These are phyloP conservation scores for Falciphora oryzae DNA, from an alignment of 2,329 filamentous ascomycete species.

Conservation along the genomic window DNA sequence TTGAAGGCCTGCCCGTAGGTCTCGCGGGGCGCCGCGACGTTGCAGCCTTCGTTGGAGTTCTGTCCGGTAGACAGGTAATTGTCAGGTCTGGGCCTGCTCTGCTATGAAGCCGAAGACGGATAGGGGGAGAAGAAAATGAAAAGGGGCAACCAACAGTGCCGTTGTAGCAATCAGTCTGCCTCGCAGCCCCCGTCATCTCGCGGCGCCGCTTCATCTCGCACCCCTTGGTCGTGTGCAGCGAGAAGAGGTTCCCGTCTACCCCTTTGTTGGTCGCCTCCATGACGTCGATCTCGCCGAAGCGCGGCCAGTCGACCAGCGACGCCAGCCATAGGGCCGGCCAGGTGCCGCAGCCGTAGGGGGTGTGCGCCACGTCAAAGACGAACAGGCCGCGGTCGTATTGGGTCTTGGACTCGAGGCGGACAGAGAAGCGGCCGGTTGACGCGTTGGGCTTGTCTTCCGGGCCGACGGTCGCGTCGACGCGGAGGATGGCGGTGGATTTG, in stretches of 20 bases:
- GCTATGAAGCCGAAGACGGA: background rate
- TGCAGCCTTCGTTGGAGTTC: slow-evolving; percentile 52
- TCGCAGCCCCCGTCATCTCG: slow-evolving; percentile 41
- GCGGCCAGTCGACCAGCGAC: slow-evolving; percentile 50
- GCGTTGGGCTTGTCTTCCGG: slow-evolving; percentile 41
- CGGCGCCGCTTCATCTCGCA: slow-evolving; percentile 46
- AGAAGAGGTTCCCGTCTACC: slow-evolving; percentile 50
- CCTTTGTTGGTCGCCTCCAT: slow-evolving; percentile 53
- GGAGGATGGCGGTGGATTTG: slow-evolving; percentile 45
- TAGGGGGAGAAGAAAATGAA: background rate
- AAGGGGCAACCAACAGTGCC: slow-evolving; percentile 5
- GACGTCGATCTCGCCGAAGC: slow-evolving; percentile 59
- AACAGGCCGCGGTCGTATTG: slow-evolving; percentile 60
- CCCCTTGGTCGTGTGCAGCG: slow-evolving; percentile 48
- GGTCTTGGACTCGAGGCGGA: slow-evolving; percentile 55
- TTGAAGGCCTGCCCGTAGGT: slow-evolving; percentile 51
- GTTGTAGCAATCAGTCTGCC: slow-evolving; percentile 44
- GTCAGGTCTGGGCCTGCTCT: background rate
- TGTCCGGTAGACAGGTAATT: too few species aligned
- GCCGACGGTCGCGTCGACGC: slow-evolving; percentile 54
- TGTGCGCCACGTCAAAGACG: slow-evolving; percentile 60
- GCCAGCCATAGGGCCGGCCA: slow-evolving; percentile 64
- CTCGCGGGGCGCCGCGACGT: slow-evolving; percentile 34
- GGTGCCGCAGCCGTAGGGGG: slow-evolving; percentile 56
- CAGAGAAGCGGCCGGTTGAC: slow-evolving; percentile 55